These are phyloP conservation scores for Luvunga scandens DNA, from an alignment of 345 rosid species.

Conservation along the genomic window DNA sequence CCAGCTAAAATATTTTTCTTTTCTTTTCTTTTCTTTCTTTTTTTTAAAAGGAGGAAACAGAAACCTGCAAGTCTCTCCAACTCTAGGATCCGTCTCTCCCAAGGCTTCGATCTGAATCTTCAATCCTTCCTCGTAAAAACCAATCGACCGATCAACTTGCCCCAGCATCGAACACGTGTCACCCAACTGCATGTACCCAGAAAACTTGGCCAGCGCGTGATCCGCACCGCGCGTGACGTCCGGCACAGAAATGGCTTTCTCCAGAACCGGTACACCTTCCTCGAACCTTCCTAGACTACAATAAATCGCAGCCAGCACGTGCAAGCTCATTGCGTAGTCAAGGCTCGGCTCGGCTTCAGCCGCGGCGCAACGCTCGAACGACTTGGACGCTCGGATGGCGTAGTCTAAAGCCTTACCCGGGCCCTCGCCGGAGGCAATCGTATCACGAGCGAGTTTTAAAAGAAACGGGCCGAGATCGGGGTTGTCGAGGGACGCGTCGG, in stretches of 20 bases:
- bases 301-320: conserved; percentile 89
- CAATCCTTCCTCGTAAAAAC: conserved; percentile 80
- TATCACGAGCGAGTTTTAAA: conserved; percentile 88
- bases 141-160: conserved; percentile 79
- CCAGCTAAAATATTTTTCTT: not conserved
- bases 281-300: conserved; percentile 93
- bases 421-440: conserved; percentile 94
- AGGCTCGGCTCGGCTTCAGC: conserved; percentile 78
- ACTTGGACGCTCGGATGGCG: conserved; percentile 83
- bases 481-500: conserved; percentile 83
- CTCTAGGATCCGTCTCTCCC: conserved; percentile 95
- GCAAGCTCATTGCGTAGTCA: conserved; percentile 94
- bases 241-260: conserved; percentile 80
- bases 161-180: conserved; percentile 98
- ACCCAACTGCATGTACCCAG: conserved; percentile 96
- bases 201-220: conserved; percentile 87
- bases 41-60: not conserved
- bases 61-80: conserved; percentile 99
- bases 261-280: conserved; percentile 88
- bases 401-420: conserved; percentile 86
- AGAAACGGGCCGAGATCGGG: conserved; percentile 99
- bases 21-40: too few species aligned
- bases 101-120: conserved; percentile 93
- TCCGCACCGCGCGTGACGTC: conserved; percentile 70
- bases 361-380: conserved; percentile 79